Percentiles rank a stretch among this genome's conserved stretches.
Evolutionary conservation across 164 flowering plant species (phyloP).

Genomic region (Protea cynaroides): DNA sequence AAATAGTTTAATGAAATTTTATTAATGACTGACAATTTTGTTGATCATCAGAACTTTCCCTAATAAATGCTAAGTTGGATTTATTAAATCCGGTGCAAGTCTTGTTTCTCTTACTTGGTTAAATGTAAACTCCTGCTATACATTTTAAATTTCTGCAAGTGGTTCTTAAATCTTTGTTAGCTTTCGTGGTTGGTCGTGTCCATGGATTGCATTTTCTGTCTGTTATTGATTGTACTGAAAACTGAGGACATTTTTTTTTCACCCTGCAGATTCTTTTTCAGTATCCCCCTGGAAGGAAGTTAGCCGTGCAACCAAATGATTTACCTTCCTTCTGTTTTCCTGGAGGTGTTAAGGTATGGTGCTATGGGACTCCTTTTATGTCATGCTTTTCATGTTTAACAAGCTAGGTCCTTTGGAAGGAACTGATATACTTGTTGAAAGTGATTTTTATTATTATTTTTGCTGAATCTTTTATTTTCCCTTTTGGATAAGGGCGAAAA

Average conservation of each 20-base stretch:
- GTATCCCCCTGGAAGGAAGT: slow-evolving; percentile 81
- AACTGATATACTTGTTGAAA: no score
- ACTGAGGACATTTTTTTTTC: neutral
- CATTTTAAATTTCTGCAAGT: neutral
- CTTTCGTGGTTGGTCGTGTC: slow-evolving; percentile 4
- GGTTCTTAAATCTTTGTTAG: neutral
- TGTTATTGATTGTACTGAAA: neutral
- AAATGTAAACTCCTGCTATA: neutral
- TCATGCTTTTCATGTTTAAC: neutral
- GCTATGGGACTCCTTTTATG: neutral
- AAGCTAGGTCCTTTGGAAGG: neutral
- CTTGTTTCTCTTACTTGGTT: neutral
- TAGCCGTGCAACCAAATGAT: slow-evolving; percentile 62
- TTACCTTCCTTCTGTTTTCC: slow-evolving; percentile 91
- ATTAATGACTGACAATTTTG: no score
- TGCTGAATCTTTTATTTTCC: no score
- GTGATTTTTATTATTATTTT: no score
- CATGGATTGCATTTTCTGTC: neutral
- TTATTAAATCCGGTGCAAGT: no score
- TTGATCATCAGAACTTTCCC: no score
- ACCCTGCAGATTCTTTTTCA: slow-evolving; percentile 63
- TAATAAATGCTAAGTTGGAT: no score
- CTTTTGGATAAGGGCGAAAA: no score
- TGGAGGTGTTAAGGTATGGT: slow-evolving; percentile 74
- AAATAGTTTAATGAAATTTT: no score